These are phyloP conservation scores for Paecilomyces fulvus DNA, from an alignment of 2,329 filamentous ascomycete species.

Conservation along the genomic window DNA sequence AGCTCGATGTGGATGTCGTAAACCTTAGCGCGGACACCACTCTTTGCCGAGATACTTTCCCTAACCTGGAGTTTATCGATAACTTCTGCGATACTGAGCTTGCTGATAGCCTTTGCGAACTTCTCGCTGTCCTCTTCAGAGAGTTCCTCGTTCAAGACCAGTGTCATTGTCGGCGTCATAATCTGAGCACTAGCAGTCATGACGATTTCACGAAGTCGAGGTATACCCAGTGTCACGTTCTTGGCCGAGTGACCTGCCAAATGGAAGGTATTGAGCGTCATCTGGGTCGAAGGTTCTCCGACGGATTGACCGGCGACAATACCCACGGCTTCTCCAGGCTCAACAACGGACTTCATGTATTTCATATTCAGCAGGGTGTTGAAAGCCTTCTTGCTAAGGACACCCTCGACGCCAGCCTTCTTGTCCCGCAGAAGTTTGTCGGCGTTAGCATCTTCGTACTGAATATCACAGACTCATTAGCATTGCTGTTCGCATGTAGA, in stretches of 20 bases:
- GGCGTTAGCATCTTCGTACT: slow-evolving; percentile 71
- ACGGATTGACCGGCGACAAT: slow-evolving; percentile 96
- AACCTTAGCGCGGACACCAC: slow-evolving; percentile 65
- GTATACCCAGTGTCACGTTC: slow-evolving; percentile 98
- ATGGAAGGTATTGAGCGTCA: slow-evolving; percentile 99
- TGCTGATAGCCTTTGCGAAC: slow-evolving; percentile 88
- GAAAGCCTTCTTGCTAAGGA: slow-evolving; percentile 60
- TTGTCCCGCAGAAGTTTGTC: slow-evolving; percentile 52
- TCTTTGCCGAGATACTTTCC: slow-evolving; percentile 67
- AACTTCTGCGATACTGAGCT: slow-evolving; percentile 73
- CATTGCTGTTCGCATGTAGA: background rate
- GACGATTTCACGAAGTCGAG: slow-evolving; percentile 89
- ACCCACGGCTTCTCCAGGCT: slow-evolving; percentile 92
- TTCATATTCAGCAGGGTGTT: slow-evolving; percentile 82
- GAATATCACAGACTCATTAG: slow-evolving; percentile 11
- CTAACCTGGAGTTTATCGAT: slow-evolving; percentile 72
- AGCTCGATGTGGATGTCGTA: slow-evolving; percentile 77
- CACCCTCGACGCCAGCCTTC: slow-evolving; percentile 40
- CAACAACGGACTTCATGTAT: slow-evolving; percentile 83
- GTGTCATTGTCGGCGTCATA: slow-evolving; percentile 68
- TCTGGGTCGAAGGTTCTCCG: slow-evolving; percentile 95
- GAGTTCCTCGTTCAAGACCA: slow-evolving; percentile 67
- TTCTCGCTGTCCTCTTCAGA: slow-evolving; percentile 59
- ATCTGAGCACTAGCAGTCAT: slow-evolving; percentile 93
- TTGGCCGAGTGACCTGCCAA: slow-evolving; percentile 96